Conservation (phyloP, 768 basidiomycete species). For the Gautieria morchelliformis region DNA sequence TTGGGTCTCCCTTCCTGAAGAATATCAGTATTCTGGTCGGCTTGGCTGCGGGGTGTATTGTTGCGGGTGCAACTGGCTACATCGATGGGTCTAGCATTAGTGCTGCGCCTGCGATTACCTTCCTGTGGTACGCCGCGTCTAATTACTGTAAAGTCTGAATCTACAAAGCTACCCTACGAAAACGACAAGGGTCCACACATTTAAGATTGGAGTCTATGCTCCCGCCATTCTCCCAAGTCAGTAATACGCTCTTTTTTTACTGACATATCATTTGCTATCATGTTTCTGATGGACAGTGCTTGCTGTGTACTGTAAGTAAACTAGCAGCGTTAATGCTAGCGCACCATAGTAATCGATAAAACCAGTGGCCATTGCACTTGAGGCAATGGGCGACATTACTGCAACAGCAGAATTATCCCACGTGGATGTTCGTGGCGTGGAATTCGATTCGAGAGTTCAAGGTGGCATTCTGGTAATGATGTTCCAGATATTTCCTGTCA, state of each 20-base stretch:
- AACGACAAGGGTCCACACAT: slow-evolving; percentile 51
- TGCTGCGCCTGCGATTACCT: slow-evolving; percentile 68
- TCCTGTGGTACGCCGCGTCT: slow-evolving; percentile 46
- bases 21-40: slow-evolving; percentile 73
- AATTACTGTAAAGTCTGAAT: background rate
- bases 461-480: slow-evolving; percentile 50
- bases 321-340: slow-evolving; percentile 6
- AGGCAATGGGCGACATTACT: slow-evolving; percentile 79
- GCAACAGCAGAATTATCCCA: slow-evolving; percentile 77
- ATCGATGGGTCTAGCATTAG: slow-evolving; percentile 58
- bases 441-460: slow-evolving; percentile 77
- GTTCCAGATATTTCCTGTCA: slow-evolving; percentile 22
- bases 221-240: slow-evolving; percentile 48
- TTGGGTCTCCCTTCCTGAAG: slow-evolving; percentile 79
- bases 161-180: background rate
- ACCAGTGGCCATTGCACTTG: slow-evolving; percentile 65
- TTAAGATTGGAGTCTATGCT: slow-evolving; percentile 68
- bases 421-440: slow-evolving; percentile 58
- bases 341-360: slow-evolving; percentile 23
- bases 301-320: slow-evolving; percentile 42
- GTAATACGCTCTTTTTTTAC: too few relatives aligned
- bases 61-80: slow-evolving; percentile 71
- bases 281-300: slow-evolving; percentile 23
- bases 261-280: too few relatives aligned
- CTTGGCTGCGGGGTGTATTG: slow-evolving; percentile 68